Percentiles rank a stretch among this genome's conserved stretches.
These are phyloP conservation scores for Isabelozyma pseudorhagii DNA, from an alignment of 805 yeast genomes.

Conservation along the genomic window DNA sequence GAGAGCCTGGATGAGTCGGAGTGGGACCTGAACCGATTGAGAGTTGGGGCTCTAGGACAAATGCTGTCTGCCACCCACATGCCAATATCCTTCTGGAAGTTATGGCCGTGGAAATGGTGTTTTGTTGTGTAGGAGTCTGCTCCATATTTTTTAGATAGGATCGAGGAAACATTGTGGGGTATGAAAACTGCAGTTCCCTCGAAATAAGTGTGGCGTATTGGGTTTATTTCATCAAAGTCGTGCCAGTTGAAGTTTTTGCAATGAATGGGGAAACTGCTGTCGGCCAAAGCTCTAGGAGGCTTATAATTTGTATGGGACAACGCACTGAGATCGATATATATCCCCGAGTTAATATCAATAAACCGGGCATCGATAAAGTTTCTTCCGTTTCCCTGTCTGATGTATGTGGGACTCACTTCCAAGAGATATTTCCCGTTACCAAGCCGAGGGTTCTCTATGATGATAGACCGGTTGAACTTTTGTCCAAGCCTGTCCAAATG, in stretches of 20 bases:
- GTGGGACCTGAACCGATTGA: slow-evolving; percentile 8
- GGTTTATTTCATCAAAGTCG: slow-evolving; percentile 30
- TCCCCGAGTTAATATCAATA: slow-evolving; percentile 36
- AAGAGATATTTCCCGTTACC: slow-evolving; percentile 26
- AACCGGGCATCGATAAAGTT: slow-evolving; percentile 36
- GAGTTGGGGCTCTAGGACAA: slow-evolving; percentile 30
- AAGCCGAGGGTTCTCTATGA: slow-evolving; percentile 26
- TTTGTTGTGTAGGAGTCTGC: slow-evolving; percentile 23
- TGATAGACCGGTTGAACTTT: slow-evolving; percentile 18
- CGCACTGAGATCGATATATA: slow-evolving; percentile 45
- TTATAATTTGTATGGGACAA: slow-evolving; percentile 23
- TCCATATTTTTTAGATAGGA: slow-evolving; percentile 33
- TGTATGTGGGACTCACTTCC: slow-evolving; percentile 23
- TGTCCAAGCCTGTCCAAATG: slow-evolving; percentile 21
- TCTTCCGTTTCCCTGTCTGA: slow-evolving; percentile 40
- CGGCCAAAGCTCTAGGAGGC: slow-evolving; percentile 13
- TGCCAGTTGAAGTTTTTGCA: slow-evolving; percentile 42
- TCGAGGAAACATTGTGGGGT: slow-evolving; percentile 28
- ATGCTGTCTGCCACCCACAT: slow-evolving; percentile 46
- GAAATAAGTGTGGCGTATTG: slow-evolving; percentile 32
- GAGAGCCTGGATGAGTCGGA: slow-evolving; percentile 24
- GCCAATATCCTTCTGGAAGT: slow-evolving; percentile 40
- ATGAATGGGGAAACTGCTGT: slow-evolving; percentile 18
- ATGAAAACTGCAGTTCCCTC: slow-evolving; percentile 35
- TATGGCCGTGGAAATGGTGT: slow-evolving; percentile 23